These are phyloP conservation scores for Kodamaea sagamina DNA, from an alignment of 805 yeast genomes.

Conservation along the genomic window DNA sequence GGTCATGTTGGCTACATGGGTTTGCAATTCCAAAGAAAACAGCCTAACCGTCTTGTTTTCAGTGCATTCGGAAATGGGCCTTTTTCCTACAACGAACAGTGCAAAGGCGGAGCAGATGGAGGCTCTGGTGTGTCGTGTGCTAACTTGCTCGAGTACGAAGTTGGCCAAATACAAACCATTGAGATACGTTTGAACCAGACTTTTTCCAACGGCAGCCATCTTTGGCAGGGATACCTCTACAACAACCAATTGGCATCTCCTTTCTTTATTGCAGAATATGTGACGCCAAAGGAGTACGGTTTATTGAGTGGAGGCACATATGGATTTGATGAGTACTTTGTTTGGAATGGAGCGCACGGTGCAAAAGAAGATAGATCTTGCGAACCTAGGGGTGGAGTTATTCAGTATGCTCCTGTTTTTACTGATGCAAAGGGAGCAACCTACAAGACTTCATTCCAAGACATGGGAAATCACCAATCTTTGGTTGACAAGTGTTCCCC, in stretches of 20 bases:
- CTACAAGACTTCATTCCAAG: neutral
- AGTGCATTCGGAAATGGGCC: constrained; percentile 12
- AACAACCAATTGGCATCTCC: neutral
- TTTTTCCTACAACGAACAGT: constrained; percentile 8
- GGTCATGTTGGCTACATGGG: constrained; percentile 5
- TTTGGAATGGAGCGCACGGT: neutral
- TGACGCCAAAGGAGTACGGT: neutral
- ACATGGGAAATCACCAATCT: neutral
- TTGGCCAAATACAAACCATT: neutral
- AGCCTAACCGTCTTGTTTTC: constrained; percentile 9
- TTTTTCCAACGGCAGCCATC: constrained; percentile 2
- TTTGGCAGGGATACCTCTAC: constrained; percentile 5
- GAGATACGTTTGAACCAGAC: constrained; percentile 1
- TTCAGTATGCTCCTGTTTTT: constrained; percentile 5
- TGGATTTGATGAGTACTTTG: constrained; percentile 2
- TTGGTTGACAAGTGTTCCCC: neutral
- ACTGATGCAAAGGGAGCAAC: neutral
- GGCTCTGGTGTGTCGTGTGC: constrained; percentile 12
- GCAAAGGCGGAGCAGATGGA: constrained; percentile 13
- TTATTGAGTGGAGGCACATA: neutral
- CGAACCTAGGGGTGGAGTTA: constrained; percentile 1
- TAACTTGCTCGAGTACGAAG: neutral
- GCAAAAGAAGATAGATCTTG: neutral
- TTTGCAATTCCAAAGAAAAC: constrained; percentile 1
- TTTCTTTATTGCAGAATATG: neutral